These are phyloP conservation scores for Mycena sanguinolenta DNA, from an alignment of 768 basidiomycete species.

Conservation along the genomic window DNA sequence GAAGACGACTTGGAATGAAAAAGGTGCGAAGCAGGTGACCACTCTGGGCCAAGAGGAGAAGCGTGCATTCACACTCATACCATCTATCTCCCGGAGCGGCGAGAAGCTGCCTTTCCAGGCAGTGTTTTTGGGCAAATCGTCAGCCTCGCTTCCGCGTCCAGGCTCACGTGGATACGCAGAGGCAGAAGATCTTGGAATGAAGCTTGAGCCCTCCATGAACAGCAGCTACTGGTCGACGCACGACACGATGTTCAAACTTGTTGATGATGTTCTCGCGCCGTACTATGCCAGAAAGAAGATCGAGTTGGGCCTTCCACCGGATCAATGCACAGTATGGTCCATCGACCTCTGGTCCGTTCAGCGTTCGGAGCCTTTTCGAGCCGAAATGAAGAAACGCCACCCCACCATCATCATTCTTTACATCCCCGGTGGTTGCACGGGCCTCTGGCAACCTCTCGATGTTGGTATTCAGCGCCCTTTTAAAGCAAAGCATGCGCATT, in stretches of 20 bases:
- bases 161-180: slow-evolving; percentile 36
- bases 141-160: slow-evolving; percentile 37
- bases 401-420: slow-evolving; percentile 47
- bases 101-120: slow-evolving; percentile 52
- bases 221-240: slow-evolving; percentile 47
- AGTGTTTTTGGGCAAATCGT: slow-evolving; percentile 42
- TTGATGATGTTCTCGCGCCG: slow-evolving; percentile 47
- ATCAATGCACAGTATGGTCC: slow-evolving; percentile 45
- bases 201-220: slow-evolving; percentile 42
- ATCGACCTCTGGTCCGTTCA: slow-evolving; percentile 56
- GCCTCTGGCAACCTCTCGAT: slow-evolving; percentile 46
- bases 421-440: slow-evolving; percentile 51
- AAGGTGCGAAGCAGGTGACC: slow-evolving; percentile 51
- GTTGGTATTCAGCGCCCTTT: slow-evolving; percentile 49
- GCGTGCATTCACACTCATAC: slow-evolving; percentile 54
- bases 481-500: slow-evolving; percentile 41
- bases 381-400: slow-evolving; percentile 48
- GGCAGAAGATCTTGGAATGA: slow-evolving; percentile 38
- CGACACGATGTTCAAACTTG: slow-evolving; percentile 44
- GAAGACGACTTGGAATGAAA: slow-evolving; percentile 45
- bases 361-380: slow-evolving; percentile 47
- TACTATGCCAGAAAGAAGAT: slow-evolving; percentile 42
- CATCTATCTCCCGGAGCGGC: slow-evolving; percentile 37
- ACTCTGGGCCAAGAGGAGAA: slow-evolving; percentile 55
- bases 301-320: slow-evolving; percentile 30